Evolutionary conservation across 179 eudicot species (phyloP), one percentile per base, ranked within the genome.

Genomic region (Beta lomatogona): DNA sequence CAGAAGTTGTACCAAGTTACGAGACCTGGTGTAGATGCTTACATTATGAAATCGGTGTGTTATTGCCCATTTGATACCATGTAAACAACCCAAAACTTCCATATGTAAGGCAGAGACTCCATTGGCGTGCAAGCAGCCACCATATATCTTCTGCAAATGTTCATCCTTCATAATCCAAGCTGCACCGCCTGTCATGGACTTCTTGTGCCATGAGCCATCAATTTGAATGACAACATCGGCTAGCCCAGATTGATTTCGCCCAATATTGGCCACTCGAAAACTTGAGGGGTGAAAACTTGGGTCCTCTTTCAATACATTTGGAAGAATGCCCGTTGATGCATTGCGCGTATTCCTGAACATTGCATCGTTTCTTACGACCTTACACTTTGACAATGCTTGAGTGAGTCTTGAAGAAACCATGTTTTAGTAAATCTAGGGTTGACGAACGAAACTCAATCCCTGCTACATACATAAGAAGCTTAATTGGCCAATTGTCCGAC

Each of bases 61-160:
- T 67, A 18, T 67, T 3, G 71, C 71, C 71, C 71, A 67, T 67
- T 67, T 28, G 36, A 67, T 36, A 67, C 71, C 71, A 13, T 67
- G 71, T 67, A 67, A 66, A 67, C 71, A 67, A 14, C 46, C 71
- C 48, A 67, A 36, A 28, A 67, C 19, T 67, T 67, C 71, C 71
- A 67, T 67, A 5, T 67, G 71, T 9, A 67, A 67, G 13, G 71
- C 45, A 67, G 71, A 67, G 71, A 15, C 45, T 31, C 46, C 46
- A 36, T 67, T 10, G 18, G 18, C 14, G n/a, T 67, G 71, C 71
- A 67, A 67, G 46, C 71, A 67, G 6, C 71, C 71, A 4, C 71
- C 71, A 15, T 67, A 19, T 11, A 67, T 14, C 0, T 14, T 18
- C 14, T 67, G 45, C 19, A 31, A 67, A 28, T 67, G 45, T 9